These are phyloP conservation scores for Clavaria fumosa DNA, from an alignment of 768 basidiomycete species.

Conservation along the genomic window DNA sequence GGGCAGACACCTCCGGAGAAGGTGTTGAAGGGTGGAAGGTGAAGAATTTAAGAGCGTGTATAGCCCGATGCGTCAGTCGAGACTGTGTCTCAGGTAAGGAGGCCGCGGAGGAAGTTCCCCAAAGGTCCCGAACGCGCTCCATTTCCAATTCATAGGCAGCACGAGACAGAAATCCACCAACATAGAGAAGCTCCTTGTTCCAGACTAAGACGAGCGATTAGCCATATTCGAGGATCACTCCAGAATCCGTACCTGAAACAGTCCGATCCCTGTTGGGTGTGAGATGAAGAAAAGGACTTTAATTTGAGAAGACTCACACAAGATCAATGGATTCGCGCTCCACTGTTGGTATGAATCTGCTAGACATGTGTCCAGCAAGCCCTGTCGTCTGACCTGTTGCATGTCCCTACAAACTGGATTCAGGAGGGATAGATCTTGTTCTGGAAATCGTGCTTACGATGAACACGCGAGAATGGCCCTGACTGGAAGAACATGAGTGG, in stretches of 20 bases:
- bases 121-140: constrained; percentile 37
- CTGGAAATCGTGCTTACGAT: constrained; percentile 40
- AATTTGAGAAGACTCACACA: constrained; percentile 34
- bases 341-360: constrained; percentile 89
- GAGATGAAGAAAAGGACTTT: background rate
- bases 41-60: constrained; percentile 82
- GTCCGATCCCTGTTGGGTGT: constrained; percentile 48
- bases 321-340: constrained; percentile 89
- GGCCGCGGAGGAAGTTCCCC: constrained; percentile 31
- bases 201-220: constrained; percentile 34
- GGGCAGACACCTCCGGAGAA: constrained; percentile 54
- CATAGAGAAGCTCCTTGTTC: constrained; percentile 80
- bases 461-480: constrained; percentile 64
- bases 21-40: constrained; percentile 83
- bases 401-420: constrained; percentile 45
- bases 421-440: too few species aligned
- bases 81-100: constrained; percentile 27
- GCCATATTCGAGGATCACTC: constrained; percentile 1
- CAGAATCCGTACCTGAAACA: constrained; percentile 41
- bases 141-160: constrained; percentile 79
- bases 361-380: constrained; percentile 44
- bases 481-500: constrained; percentile 23
- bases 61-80: constrained; percentile 41
- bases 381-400: constrained; percentile 90
- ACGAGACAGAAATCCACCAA: constrained; percentile 73